These are phyloP conservation scores for Suillus bovinus DNA, from an alignment of 768 basidiomycete genomes.

Conservation along the genomic window DNA sequence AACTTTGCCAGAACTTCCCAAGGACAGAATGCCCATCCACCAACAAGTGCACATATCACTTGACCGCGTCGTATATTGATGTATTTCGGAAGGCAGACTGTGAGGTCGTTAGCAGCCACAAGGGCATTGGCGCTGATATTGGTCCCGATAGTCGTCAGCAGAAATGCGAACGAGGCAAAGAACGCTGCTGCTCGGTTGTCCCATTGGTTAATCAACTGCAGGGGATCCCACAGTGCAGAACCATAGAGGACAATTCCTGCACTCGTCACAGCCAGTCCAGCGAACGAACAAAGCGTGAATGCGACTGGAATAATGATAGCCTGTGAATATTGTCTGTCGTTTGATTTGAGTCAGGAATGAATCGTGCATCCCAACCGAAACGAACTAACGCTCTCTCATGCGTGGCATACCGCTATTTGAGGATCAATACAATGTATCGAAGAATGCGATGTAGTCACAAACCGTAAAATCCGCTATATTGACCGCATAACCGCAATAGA, in stretches of 20 bases:
- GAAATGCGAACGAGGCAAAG: conserved; percentile 77
- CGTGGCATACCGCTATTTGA: conserved; percentile 66
- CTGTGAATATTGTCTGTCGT: conserved; percentile 67
- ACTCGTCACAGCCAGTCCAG: conserved; percentile 80
- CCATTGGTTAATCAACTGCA: conserved; percentile 76
- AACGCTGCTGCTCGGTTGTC: conserved; percentile 85
- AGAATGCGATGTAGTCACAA: conserved; percentile 1
- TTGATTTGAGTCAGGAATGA: neutral
- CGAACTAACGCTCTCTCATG: conserved; percentile 53
- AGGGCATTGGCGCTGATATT: conserved; percentile 65
- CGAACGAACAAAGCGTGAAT: conserved; percentile 76
- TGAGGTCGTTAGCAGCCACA: conserved; percentile 82
- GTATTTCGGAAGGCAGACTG: conserved; percentile 71
- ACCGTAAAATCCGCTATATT: conserved; percentile 88
- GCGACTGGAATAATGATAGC: conserved; percentile 72
- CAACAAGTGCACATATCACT: conserved; percentile 75
- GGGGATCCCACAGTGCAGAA: conserved; percentile 68
- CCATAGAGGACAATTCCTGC: conserved; percentile 74
- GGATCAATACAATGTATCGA: conserved; percentile 18
- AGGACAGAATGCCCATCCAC: conserved; percentile 83
- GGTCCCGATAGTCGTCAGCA: conserved; percentile 35
- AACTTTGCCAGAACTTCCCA: conserved; percentile 76
- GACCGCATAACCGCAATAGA: conserved; percentile 70
- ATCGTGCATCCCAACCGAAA: neutral
- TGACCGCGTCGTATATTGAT: conserved; percentile 84